Conservation (phyloP, 2,329 filamentous ascomycete genomes). For the Pseudogymnoascus sp. region DNA sequence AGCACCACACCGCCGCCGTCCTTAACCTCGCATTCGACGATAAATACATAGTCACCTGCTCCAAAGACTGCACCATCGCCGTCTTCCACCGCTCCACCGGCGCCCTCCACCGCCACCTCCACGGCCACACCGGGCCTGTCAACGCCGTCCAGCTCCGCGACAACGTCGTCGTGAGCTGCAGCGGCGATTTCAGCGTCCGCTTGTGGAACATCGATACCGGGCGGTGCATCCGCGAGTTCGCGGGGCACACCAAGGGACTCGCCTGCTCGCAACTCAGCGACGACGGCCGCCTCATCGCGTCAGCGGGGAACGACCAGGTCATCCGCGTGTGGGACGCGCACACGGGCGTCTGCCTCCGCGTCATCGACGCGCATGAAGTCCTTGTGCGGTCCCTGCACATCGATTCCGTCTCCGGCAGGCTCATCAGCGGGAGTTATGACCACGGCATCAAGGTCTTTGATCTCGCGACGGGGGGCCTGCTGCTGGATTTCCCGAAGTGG, state of each 20-base stretch:
- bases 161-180: constrained; percentile 86
- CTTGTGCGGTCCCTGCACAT: constrained; percentile 87
- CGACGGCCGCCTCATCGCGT: constrained; percentile 86
- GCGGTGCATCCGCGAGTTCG: constrained; percentile 81
- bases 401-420: constrained; percentile 74
- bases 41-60: constrained; percentile 90
- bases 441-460: constrained; percentile 93
- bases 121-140: constrained; percentile 82
- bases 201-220: constrained; percentile 92
- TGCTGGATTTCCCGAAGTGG: constrained; percentile 87
- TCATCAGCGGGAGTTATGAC: constrained; percentile 91
- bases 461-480: constrained; percentile 66
- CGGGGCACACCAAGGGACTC: constrained; percentile 82
- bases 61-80: constrained; percentile 89
- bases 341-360: constrained; percentile 73
- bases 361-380: constrained; percentile 73
- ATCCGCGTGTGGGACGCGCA: constrained; percentile 96
- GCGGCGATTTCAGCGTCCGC: constrained; percentile 86
- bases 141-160: constrained; percentile 94
- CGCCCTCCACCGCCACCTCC: constrained; percentile 64
- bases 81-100: constrained; percentile 86
- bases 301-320: constrained; percentile 88
- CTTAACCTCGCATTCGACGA: constrained; percentile 90
- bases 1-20: constrained; percentile 76
- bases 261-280: constrained; percentile 95